Base-by-base conservation (phyloP, 306 rosid genomes). In the Arachis hypogaea region DNA sequence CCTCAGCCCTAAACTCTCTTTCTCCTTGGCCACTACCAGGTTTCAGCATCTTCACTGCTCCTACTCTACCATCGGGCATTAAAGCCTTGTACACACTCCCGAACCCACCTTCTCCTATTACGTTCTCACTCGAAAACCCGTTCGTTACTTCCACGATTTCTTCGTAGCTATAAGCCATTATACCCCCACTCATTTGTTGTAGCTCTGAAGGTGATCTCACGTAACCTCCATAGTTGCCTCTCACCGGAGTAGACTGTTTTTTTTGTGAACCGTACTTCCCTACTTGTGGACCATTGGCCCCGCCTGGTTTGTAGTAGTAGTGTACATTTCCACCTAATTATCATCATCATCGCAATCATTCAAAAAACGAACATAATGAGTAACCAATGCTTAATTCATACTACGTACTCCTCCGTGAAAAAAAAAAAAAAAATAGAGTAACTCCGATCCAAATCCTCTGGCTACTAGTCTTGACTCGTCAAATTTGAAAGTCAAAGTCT, bases 1-100 rank as follows among this genome's bases (percentile, higher is more conserved):
- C 99, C 74, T 94, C 99, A 1, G 99, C 92, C 71, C 86, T 84
- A 73, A 94, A 94, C 69, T 94, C 99, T 74, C 92, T 77, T 56
- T 92, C 98, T 62, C 99, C 99, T 56, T 94, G 99, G 4, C 96
- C 98, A 56, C 99, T 87, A 45, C 99, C 97, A 9, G 90, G 92
- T 82, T 90, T 94, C 47, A 94, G 88, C 73, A 85, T 72, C 88
- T 94, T 94, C 56, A 94, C 82, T 0, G 99, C 99, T 56, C 93
- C 99, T 5, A 52, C 57, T 71, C 73, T 92, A 44, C 97, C 97
- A 6, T 85, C 96, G 0, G 85, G 81, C 73, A 94, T 75, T 54
- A 80, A 77, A 68, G 96, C 97, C 85, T 84, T 85, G 89, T 84
- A 90, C 7, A 94, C 99, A 60, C 80, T 70, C 50, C 99, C 99